Evolutionary conservation across 1,139 yeast genomes (phyloP).

Genomic region (Barnettozyma hawaiiensis): DNA sequence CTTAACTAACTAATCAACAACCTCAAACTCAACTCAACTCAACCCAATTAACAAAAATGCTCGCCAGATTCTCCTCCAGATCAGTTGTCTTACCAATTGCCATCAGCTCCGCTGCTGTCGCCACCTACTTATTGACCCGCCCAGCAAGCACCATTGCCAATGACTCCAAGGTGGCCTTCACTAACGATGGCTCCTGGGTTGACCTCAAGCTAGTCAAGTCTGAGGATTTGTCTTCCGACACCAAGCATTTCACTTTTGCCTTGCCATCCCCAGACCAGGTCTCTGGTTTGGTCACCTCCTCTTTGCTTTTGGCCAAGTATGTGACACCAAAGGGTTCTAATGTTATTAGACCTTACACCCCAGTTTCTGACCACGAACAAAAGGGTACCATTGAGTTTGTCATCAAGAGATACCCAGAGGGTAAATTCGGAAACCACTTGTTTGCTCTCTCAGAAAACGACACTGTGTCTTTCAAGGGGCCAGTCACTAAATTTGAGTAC

Average conservation of each 20-base stretch:
- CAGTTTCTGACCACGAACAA: slow-evolving; percentile 63
- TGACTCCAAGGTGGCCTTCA: slow-evolving; percentile 52
- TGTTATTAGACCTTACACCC: slow-evolving; percentile 96
- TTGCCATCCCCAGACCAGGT: slow-evolving; percentile 62
- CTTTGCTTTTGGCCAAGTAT: slow-evolving; percentile 73
- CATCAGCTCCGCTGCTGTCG: slow-evolving; percentile 49
- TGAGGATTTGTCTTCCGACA: slow-evolving; percentile 52
- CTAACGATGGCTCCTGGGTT: slow-evolving; percentile 72
- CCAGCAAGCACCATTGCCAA: slow-evolving; percentile 32
- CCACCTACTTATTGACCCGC: slow-evolving; percentile 42
- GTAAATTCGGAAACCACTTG: slow-evolving; percentile 79
- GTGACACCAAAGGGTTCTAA: slow-evolving; percentile 80
- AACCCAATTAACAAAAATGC: slow-evolving; percentile 11
- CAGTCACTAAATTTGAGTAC: slow-evolving; percentile 90
- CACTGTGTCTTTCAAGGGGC: slow-evolving; percentile 89
- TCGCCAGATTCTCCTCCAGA: slow-evolving; percentile 23
- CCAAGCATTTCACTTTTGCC: slow-evolving; percentile 63
- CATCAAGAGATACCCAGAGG: slow-evolving; percentile 76
- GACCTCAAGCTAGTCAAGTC: slow-evolving; percentile 64
- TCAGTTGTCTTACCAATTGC: slow-evolving; percentile 30
- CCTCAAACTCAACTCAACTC: background rate
- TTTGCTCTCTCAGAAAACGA: slow-evolving; percentile 70
- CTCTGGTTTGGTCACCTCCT: slow-evolving; percentile 79
- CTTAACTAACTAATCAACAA: too few relatives aligned
- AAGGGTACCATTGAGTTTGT: slow-evolving; percentile 76